Percentiles rank a stretch among this genome's conserved stretches.
phyloP scores from a whole-genome alignment of 495 filamentous ascomycete species.

The Penicilliopsis zonata region DNA sequence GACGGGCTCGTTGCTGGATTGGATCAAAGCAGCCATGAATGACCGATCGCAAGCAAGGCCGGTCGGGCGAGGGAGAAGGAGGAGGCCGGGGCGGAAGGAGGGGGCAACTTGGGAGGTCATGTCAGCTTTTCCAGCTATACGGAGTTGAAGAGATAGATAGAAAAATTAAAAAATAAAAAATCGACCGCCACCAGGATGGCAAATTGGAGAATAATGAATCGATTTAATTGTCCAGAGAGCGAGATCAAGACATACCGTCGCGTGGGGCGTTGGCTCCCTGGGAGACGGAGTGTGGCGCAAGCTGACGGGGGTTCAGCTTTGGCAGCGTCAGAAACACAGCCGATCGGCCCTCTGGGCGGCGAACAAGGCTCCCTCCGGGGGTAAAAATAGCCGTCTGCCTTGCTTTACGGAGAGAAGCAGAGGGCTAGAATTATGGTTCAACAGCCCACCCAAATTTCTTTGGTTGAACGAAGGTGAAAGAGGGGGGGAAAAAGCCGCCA shows the following conservation, averaged over 20 bases:
- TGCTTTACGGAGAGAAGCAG: no score
- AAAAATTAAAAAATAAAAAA: neutral
- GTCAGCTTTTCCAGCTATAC: slow-evolving; percentile 53
- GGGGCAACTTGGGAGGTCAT: slow-evolving; percentile 58
- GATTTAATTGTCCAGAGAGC: no score
- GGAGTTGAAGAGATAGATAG: slow-evolving; percentile 2
- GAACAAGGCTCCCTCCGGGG: no score
- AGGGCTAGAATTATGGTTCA: no score
- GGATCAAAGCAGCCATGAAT: slow-evolving; percentile 39
- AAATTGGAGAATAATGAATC: slow-evolving; percentile 1
- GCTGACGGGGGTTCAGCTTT: slow-evolving; percentile 36
- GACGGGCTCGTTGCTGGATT: slow-evolving; percentile 31
- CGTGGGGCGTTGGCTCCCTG: slow-evolving; percentile 35
- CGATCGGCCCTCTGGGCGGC: no score
- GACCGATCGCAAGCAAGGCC: slow-evolving; percentile 21
- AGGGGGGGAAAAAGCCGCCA: slow-evolving; percentile 7
- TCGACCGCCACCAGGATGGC: no score
- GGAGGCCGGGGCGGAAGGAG: slow-evolving; percentile 43
- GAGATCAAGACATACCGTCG: slow-evolving; percentile 8
- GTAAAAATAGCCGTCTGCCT: slow-evolving; percentile 16
- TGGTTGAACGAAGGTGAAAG: neutral
- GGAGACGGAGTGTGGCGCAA: slow-evolving; percentile 39
- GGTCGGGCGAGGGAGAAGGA: slow-evolving; percentile 23
- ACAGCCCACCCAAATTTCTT: neutral
- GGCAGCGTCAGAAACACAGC: slow-evolving; percentile 16